Base-by-base conservation (phyloP, 2,329 filamentous ascomycete genomes). In the Thielaviopsis punctulata region DNA sequence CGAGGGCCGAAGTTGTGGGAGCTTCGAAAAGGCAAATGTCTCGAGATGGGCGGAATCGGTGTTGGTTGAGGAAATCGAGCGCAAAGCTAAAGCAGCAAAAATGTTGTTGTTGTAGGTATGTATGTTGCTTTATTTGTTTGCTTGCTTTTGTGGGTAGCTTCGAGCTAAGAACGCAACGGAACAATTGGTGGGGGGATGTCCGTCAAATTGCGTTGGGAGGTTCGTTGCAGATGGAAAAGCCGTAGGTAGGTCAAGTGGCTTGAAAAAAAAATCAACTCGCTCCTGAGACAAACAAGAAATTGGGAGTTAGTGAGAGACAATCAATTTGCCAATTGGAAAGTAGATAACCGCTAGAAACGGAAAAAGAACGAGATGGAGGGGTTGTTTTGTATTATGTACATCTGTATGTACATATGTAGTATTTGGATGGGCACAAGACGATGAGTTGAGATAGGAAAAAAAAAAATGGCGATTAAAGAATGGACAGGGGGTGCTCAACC, bases 171-270 rank as follows among this genome's bases (percentile, higher is more conserved):
- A 45, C 41, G 44, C 25, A 47, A 52, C 53, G 53, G 50, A 55
- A 33, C 36, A 55, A 52, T 48, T 48, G 30, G 43, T 52, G 53
- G 53, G 53, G 51, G 27, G 43, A 50, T 49, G 49, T 55, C 53
- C 53, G 53, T 41, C 36, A 19, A n/a, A 41, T 41, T 41, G 36
- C 36, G 36, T 50, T 52, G 50, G 22, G 43, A 52, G 49, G n/a
- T n/a, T 55, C 41, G 45, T 36, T 49, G 45, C 39, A n/a, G 45
- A 30, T 25, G 49, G 36, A 19, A 41, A 21, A 21, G 24, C 12
- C 23, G 23, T 39, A 15, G 13, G n/a, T 19, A 22, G 39, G 18
- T 19, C n/a, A 48, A 30, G 25, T 43, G 39, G 48, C 45, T 39
- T 39, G 39, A 41, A 47, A 36, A 44, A n/a, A 45, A 25, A 36